These are phyloP conservation scores for Aspergillus eucalypticola DNA, from an alignment of 2,329 filamentous ascomycete species.

Conservation along the genomic window DNA sequence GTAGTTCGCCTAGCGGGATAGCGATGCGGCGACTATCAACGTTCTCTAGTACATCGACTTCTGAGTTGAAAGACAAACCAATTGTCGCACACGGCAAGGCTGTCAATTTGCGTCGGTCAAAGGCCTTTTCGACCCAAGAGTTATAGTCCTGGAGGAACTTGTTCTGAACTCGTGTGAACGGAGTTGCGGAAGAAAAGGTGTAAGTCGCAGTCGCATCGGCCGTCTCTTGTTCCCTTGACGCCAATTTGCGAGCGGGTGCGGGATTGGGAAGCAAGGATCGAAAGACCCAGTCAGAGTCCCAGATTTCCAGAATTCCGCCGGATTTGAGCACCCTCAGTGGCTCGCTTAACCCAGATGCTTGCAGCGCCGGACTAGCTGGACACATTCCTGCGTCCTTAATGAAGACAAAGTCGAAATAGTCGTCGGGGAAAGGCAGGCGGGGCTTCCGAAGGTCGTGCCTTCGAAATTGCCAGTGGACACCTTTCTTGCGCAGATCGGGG, in stretches of 20 bases:
- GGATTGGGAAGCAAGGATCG: constrained; percentile 81
- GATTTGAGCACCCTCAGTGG: constrained; percentile 73
- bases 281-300: constrained; percentile 84
- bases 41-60: constrained; percentile 69
- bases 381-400: constrained; percentile 78
- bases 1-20: constrained; percentile 80
- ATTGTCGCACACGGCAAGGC: constrained; percentile 77
- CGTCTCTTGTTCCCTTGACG: constrained; percentile 63
- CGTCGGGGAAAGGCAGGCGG: constrained; percentile 76
- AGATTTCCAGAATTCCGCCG: constrained; percentile 79
- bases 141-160: constrained; percentile 82
- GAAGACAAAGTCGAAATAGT: constrained; percentile 85
- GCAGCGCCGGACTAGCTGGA: constrained; percentile 58
- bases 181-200: constrained; percentile 77
- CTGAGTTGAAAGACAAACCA: constrained; percentile 75
- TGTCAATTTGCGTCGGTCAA: constrained; percentile 69
- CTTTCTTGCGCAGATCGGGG: constrained; percentile 64
- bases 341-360: constrained; percentile 65
- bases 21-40: constrained; percentile 75
- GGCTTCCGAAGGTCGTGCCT: constrained; percentile 78
- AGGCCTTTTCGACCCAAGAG: constrained; percentile 72
- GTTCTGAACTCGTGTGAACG: constrained; percentile 78
- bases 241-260: constrained; percentile 57
- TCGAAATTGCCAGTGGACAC: constrained; percentile 85
- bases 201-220: constrained; percentile 76